Evolutionary conservation across 768 basidiomycete species (phyloP).

Genomic region (Termitomyces sp.): DNA sequence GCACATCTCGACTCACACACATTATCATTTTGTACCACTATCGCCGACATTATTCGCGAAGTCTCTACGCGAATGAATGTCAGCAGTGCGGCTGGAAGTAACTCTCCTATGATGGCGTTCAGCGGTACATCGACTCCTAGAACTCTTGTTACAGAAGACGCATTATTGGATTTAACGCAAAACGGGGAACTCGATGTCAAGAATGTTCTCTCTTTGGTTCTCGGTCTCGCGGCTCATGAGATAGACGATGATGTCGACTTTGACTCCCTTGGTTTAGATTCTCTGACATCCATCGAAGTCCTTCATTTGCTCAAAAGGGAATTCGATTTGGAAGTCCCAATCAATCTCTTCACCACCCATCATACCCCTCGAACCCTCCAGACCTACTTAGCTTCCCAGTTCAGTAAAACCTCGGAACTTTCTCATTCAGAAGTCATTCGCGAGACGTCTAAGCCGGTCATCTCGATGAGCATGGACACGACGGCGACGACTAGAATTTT

Average conservation of each 20-base stretch:
- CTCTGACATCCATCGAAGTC: constrained; percentile 61
- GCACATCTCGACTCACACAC: constrained; percentile 24
- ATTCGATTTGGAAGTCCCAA: constrained; percentile 39
- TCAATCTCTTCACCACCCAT: constrained; percentile 36
- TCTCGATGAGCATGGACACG: background rate
- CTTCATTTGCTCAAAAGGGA: constrained; percentile 42
- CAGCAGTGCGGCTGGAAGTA: background rate
- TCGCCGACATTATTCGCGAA: constrained; percentile 31
- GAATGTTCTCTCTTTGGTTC: constrained; percentile 39
- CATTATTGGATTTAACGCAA: constrained; percentile 16
- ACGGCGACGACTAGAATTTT: constrained; percentile 14
- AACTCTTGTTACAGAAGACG: constrained; percentile 38
- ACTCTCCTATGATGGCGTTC: constrained; percentile 11
- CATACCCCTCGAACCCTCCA: constrained; percentile 38
- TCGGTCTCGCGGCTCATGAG: constrained; percentile 36
- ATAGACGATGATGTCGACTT: constrained; percentile 46
- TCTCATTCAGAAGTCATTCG: background rate
- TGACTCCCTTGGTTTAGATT: constrained; percentile 56
- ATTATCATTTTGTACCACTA: constrained; percentile 31
- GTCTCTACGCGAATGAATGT: constrained; percentile 17
- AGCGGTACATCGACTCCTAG: constrained; percentile 29
- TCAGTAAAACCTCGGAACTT: background rate
- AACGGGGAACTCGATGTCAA: constrained; percentile 29
- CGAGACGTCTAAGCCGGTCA: background rate
- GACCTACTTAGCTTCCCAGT: constrained; percentile 20